phyloP scores from a whole-genome alignment of 768 basidiomycete genomes.

The Collybia sordida region DNA sequence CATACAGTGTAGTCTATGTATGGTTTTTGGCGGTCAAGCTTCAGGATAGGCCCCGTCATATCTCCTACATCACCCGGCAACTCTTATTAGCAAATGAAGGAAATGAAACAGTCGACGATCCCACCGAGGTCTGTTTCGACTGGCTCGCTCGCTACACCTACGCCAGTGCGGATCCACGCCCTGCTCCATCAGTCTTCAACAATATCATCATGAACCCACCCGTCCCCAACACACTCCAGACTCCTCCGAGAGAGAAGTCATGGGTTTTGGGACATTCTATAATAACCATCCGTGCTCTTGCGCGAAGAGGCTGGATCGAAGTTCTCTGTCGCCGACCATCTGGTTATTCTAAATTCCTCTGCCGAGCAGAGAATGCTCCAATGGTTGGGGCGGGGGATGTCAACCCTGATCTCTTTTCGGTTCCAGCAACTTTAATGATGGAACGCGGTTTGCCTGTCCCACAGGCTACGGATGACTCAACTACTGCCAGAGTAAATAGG shows the following conservation, averaged over 20 bases:
- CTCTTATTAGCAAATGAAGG: constrained; percentile 85
- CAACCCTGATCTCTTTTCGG: constrained; percentile 71
- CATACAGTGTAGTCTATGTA: constrained; percentile 87
- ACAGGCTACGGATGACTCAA: constrained; percentile 3
- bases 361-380: constrained; percentile 86
- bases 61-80: constrained; percentile 84
- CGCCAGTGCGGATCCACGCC: constrained; percentile 89
- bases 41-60: constrained; percentile 75
- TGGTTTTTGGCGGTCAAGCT: constrained; percentile 93
- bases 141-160: constrained; percentile 96
- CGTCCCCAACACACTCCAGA: constrained; percentile 32
- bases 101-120: constrained; percentile 73
- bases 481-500: too few relatives aligned
- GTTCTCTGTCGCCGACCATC: constrained; percentile 84
- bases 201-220: constrained; percentile 74
- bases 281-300: constrained; percentile 75
- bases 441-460: constrained; percentile 43
- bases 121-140: constrained; percentile 95
- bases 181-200: constrained; percentile 73
- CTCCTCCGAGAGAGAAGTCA: constrained; percentile 57
- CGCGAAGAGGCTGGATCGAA: constrained; percentile 84
- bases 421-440: constrained; percentile 74
- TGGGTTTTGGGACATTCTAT: constrained; percentile 89
- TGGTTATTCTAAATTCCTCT: constrained; percentile 82
- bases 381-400: constrained; percentile 83